A percentile compares a stretch with the other conserved stretches of the same genome.
phyloP scores from a whole-genome alignment of 176 grass and related monocot species.

The Saccharum officinarum region DNA sequence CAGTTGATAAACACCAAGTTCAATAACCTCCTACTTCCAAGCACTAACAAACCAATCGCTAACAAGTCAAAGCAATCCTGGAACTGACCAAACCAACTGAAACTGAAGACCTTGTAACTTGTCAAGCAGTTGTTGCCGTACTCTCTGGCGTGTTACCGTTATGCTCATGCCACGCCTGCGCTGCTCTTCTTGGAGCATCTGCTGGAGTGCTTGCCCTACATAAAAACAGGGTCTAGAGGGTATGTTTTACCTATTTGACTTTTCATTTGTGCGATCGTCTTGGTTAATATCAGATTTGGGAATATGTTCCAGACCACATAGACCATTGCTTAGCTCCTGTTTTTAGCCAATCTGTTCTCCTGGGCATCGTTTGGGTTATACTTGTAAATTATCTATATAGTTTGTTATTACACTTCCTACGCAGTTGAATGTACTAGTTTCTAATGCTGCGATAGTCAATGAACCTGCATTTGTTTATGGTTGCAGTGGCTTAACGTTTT shows the following conservation, averaged over 20 bases:
- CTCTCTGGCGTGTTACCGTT: neutral
- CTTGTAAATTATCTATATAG: neutral
- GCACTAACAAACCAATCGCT: neutral
- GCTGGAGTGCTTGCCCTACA: neutral
- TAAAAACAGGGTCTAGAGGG: neutral
- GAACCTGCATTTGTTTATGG: neutral
- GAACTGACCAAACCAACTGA: neutral
- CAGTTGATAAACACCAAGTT: neutral
- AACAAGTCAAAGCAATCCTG: neutral
- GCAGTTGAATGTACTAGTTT: neutral
- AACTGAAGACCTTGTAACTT: neutral
- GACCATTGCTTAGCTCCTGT: neutral
- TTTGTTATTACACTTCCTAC: constrained; percentile 1
- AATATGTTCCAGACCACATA: neutral
- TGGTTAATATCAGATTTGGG: constrained; percentile 6
- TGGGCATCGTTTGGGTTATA: neutral
- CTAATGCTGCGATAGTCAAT: neutral
- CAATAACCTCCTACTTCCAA: neutral
- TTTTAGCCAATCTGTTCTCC: neutral
- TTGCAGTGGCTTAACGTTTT: constrained; percentile 8
- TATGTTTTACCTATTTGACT: constrained; percentile 13
- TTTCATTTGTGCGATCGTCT: neutral
- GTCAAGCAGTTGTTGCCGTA: neutral
- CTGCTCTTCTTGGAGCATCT: neutral
- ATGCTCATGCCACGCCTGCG: neutral